Base-by-base conservation (phyloP, 192 early-diverging fungal genomes). In the Kappamyces sp. region DNA sequence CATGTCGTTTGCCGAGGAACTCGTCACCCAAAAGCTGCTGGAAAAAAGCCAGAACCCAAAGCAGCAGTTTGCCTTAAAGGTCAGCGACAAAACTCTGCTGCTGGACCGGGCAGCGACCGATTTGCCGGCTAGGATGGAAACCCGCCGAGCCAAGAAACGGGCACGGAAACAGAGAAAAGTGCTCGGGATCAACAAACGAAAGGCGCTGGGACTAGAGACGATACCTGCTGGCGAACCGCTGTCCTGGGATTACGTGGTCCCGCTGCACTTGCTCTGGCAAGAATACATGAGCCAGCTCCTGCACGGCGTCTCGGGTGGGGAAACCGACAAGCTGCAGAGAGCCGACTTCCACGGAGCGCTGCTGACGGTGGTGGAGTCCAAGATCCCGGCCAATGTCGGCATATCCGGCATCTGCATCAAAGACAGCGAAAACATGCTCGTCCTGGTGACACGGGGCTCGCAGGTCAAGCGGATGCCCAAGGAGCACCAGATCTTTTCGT, bases 351-450 rank as follows among this genome's bases (percentile, higher is more conserved):
- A 97, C 64, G 93, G 93, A 2, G 84, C 89, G 1, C 66, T 74
- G 10, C 49, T 97, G 8, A 81, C 86, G 3, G 90, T 82, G 84
- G 68, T 49, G 67, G 73, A 81, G 51, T 86, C 90, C 8, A 89
- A 84, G 63, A 88, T 87, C 40, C 89, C 90, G 3, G 82, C 81
- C 2, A 85, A 82, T 61, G 74, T 97, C 36, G 90, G 90, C 2
- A 54, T 84, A 1, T 68, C 73, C 31, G 92, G 93, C 5, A 93
- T 94, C 51, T 74, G 88, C 3, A 81, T 92, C 12, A 87, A 91
- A 61, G 93, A 97, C 58, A 93, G 92, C 0, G 90, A 93, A 49
- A 90, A 88, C 60, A 80, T 86, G 49, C 90, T 97, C 59, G 76
- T 84, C 42, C 70, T 94, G 3, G 84, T 93, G 9, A 90, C 89